phyloP scores from a whole-genome alignment of 2,329 filamentous ascomycete genomes.

The Tympanopsis confertula region DNA sequence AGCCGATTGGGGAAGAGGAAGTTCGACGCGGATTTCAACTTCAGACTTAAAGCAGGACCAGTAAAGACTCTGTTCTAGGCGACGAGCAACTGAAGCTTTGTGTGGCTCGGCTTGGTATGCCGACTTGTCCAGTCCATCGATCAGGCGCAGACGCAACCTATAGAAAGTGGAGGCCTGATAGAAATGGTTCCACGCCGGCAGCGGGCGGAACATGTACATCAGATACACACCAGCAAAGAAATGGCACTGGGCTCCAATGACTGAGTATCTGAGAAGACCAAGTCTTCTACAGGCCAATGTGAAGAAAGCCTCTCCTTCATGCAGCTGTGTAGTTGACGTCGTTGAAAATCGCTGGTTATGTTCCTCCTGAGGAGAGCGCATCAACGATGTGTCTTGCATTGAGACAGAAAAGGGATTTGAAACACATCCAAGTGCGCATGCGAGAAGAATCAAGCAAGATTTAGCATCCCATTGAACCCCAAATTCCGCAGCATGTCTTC shows the following conservation, averaged over 20 bases:
- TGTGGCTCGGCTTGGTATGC: constrained; percentile 3
- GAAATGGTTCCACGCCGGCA: constrained; percentile 14
- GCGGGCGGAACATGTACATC: constrained; percentile 15
- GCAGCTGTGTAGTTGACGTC: constrained; percentile 3
- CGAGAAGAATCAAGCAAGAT: constrained; percentile 13
- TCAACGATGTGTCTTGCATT: neutral
- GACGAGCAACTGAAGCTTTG: constrained; percentile 3
- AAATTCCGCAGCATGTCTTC: constrained; percentile 7
- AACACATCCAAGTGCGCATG: constrained; percentile 11
- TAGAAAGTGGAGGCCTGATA: constrained; percentile 12
- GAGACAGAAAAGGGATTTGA: constrained; percentile 9
- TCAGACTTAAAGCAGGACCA: constrained; percentile 18
- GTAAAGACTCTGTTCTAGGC: constrained; percentile 14
- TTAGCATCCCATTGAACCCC: constrained; percentile 12
- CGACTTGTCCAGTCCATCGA: neutral
- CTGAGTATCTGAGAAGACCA: constrained; percentile 9
- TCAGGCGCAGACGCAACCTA: constrained; percentile 9
- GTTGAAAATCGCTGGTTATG: neutral
- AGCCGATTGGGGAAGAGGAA: constrained; percentile 12
- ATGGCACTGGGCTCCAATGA: constrained; percentile 12
- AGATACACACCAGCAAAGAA: constrained; percentile 15
- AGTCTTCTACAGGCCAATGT: constrained; percentile 11
- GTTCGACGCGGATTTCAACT: constrained; percentile 12
- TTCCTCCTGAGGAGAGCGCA: neutral
- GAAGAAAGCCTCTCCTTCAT: constrained; percentile 12